These are phyloP conservation scores for Paecilomyces sp. DNA, from an alignment of 2,329 filamentous ascomycete species.

Conservation along the genomic window DNA sequence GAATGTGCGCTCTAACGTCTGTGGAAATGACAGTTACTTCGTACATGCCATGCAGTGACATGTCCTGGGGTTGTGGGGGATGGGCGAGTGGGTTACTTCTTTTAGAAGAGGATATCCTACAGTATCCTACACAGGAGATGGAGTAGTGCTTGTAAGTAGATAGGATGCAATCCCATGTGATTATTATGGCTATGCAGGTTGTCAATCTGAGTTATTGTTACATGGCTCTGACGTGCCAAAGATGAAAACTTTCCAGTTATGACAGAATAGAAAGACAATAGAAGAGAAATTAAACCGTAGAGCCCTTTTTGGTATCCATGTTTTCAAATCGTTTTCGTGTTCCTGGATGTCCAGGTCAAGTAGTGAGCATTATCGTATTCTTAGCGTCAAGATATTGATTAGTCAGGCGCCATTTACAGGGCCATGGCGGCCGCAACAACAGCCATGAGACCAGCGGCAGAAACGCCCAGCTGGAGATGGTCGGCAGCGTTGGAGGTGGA, in stretches of 20 bases:
- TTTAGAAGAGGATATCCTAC: background rate
- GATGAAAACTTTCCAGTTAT: background rate
- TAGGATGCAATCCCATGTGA: background rate
- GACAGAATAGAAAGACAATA: background rate
- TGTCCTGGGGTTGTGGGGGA: background rate
- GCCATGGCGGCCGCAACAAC: slow-evolving; percentile 29
- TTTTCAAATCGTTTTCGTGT: background rate
- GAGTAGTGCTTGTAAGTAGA: background rate
- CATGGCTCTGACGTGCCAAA: background rate
- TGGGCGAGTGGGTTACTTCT: background rate
- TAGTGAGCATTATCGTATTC: background rate
- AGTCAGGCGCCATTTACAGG: slow-evolving; percentile 18
- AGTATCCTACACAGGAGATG: background rate
- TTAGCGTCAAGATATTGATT: background rate
- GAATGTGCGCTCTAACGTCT: background rate
- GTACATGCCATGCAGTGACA: too few species aligned
- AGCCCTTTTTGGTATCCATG: background rate
- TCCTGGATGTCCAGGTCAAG: background rate
- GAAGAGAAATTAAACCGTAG: background rate
- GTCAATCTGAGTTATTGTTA: background rate
- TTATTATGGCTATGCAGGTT: background rate
- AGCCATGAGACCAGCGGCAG: slow-evolving; percentile 26
- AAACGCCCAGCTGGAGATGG: slow-evolving; percentile 23
- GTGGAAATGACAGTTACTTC: background rate
- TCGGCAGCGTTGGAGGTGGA: slow-evolving; percentile 22